These are phyloP conservation scores for Pythium dissimile DNA, from an alignment of 352 stramenopile species.

Conservation along the genomic window DNA sequence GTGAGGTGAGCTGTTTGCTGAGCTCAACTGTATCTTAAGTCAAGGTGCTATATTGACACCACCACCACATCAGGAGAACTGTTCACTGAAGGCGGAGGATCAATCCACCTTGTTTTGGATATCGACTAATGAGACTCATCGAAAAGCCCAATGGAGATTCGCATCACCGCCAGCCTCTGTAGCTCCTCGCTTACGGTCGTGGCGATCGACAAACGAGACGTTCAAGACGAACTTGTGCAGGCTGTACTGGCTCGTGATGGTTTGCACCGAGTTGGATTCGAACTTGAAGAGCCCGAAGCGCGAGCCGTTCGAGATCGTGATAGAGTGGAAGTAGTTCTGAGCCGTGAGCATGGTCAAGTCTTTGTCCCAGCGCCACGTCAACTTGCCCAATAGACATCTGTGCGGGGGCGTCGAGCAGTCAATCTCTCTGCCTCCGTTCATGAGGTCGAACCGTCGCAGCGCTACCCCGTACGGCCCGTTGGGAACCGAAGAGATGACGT, in stretches of 20 bases:
- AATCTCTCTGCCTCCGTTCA: not conserved
- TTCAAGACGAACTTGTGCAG: not conserved
- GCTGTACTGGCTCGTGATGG: not conserved
- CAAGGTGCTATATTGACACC: no score
- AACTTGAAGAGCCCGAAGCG: not conserved
- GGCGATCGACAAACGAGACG: no score
- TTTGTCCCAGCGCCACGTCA: not conserved
- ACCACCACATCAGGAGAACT: no score
- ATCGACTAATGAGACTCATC: no score
- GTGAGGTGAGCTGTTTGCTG: no score
- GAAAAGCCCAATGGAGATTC: no score
- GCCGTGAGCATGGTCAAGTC: not conserved
- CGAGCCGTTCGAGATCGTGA: not conserved
- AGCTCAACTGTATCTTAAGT: no score
- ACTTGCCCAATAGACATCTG: not conserved
- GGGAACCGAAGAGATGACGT: slow-evolving; percentile 17
- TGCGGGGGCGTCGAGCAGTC: not conserved
- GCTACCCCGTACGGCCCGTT: not conserved
- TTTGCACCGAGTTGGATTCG: not conserved
- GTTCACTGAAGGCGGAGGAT: no score
- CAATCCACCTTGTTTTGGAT: no score
- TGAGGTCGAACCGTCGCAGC: not conserved
- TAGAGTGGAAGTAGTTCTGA: not conserved
- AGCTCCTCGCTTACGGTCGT: no score
- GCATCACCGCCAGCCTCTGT: no score